Evolutionary conservation across 139 green algal genomes (phyloP).

Genomic region (Asterochloris erici): DNA sequence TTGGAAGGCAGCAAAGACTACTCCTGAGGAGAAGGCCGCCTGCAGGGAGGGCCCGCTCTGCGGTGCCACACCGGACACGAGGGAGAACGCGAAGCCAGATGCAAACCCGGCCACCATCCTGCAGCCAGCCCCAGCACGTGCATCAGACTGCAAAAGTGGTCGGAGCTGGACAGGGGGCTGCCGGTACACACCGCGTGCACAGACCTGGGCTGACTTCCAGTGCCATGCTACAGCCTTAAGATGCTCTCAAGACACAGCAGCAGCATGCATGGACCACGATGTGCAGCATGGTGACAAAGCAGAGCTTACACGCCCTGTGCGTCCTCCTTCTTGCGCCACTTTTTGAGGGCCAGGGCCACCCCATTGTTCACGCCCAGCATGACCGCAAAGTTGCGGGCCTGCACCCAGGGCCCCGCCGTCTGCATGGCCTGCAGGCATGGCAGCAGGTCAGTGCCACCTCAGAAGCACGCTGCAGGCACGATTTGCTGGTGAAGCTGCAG

Average conservation of each 20-base stretch:
- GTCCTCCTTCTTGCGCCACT: conserved; percentile 74
- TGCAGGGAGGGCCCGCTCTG: conserved; percentile 32
- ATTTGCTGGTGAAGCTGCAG: too few species aligned
- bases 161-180: too few species aligned
- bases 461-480: background rate
- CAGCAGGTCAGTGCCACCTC: background rate
- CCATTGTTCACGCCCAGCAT: conserved; percentile 89
- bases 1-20: conserved; percentile 83
- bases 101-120: conserved; percentile 79
- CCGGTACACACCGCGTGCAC: too few species aligned
- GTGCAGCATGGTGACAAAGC: background rate
- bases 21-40: conserved; percentile 49
- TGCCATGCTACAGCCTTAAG: too few species aligned
- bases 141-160: background rate
- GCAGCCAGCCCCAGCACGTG: background rate
- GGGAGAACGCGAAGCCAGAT: conserved; percentile 70
- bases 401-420: conserved; percentile 59
- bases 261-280: background rate
- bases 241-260: too few species aligned
- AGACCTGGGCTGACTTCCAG: too few species aligned
- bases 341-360: conserved; percentile 68
- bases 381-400: conserved; percentile 92
- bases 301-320: conserved; percentile 64
- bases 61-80: conserved; percentile 57
- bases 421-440: conserved; percentile 34